Evolutionary conservation across 2,329 filamentous ascomycete species (phyloP).

Genomic region (Colletotrichum lini): DNA sequence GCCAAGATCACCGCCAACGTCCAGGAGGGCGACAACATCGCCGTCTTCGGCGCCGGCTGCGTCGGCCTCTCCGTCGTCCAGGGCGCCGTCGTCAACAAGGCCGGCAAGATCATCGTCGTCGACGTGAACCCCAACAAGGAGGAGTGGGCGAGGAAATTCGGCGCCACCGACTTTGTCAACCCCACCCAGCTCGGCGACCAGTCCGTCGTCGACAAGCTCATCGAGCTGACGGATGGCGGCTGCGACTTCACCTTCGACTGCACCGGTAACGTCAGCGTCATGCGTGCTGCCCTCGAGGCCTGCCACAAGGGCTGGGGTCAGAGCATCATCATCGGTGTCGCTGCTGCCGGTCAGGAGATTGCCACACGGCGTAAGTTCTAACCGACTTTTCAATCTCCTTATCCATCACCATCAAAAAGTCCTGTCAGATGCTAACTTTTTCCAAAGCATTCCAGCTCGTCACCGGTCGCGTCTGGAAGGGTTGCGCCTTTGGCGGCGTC

Average conservation of each 20-base stretch:
- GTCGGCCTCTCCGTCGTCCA: slow-evolving; percentile 97
- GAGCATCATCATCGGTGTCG: slow-evolving; percentile 97
- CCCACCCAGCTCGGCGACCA: slow-evolving; percentile 83
- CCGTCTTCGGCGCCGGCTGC: slow-evolving; percentile 95
- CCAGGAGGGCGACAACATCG: slow-evolving; percentile 90
- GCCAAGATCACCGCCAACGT: slow-evolving; percentile 94
- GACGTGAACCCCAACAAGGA: slow-evolving; percentile 91
- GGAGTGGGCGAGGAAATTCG: slow-evolving; percentile 93
- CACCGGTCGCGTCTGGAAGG: slow-evolving; percentile 97
- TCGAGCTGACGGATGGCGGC: slow-evolving; percentile 98
- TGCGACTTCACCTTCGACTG: slow-evolving; percentile 99
- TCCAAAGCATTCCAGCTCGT: slow-evolving; percentile 93
- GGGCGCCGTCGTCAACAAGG: slow-evolving; percentile 88
- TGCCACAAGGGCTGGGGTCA: slow-evolving; percentile 99
- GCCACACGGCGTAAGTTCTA: slow-evolving; percentile 84
- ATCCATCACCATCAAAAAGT: no score
- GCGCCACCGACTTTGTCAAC: slow-evolving; percentile 97
- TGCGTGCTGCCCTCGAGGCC: slow-evolving; percentile 94
- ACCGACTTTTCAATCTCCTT: slow-evolving; percentile 11
- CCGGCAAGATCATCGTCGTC: slow-evolving; percentile 81
- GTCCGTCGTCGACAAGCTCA: slow-evolving; percentile 90
- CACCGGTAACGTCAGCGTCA: slow-evolving; percentile 96
- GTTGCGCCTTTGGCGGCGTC: slow-evolving; percentile 97
- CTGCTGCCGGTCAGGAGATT: slow-evolving; percentile 96
- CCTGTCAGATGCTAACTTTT: not conserved